Evolutionary conservation across 345 rosid species (phyloP).

Genomic region (Combretum micranthum): DNA sequence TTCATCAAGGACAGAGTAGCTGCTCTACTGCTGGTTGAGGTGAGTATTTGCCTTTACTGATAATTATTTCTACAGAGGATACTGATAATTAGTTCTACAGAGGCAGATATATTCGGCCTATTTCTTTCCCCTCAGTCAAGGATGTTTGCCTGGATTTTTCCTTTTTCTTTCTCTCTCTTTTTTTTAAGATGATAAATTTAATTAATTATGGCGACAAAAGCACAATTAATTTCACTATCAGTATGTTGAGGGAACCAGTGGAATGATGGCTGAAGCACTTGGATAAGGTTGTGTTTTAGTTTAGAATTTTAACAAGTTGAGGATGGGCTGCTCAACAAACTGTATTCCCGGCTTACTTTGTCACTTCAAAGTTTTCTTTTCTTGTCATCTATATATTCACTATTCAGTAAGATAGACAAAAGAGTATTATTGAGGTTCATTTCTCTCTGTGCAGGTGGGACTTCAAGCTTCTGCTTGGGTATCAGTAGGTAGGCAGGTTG

Average conservation of each 20-base stretch:
- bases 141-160: no score
- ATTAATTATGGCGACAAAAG: no score
- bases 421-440: not conserved
- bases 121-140: not conserved
- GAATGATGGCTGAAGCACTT: no score
- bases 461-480: constrained; percentile 75
- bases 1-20: constrained; percentile 82
- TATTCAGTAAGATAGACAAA: not conserved
- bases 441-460: constrained; percentile 50
- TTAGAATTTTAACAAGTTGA: no score
- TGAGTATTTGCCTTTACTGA: constrained; percentile 13
- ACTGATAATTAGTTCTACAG: not conserved
- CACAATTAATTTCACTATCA: no score
- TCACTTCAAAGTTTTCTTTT: no score
- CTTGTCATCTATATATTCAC: not conserved
- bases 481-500: constrained; percentile 60
- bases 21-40: constrained; percentile 72
- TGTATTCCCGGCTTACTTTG: no score
- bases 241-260: no score
- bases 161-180: no score
- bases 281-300: no score
- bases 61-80: not conserved
- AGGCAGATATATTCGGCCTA: not conserved
- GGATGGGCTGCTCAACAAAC: no score
- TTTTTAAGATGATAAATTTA: no score